Base-by-base conservation (phyloP, 83 land plant species). In the Diphasiastrum complanatum region DNA sequence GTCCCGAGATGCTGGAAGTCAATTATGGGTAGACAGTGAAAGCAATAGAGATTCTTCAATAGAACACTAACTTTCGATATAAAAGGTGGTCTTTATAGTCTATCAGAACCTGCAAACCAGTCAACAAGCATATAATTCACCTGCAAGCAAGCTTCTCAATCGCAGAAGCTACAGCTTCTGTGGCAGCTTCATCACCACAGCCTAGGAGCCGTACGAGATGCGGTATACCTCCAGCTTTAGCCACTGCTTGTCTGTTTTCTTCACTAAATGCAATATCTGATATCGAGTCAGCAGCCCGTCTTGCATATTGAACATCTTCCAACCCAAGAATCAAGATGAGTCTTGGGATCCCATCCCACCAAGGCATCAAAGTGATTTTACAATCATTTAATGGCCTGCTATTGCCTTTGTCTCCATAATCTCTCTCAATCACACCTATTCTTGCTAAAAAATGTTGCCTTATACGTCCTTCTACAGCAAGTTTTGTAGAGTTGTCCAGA, bases 291-390 rank as follows among this genome's bases (percentile, higher is more conserved):
- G 91, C 91, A 56, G 91, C 91, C 53, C 74, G 71, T 38, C 58
- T 11, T 60, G 85, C 79, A 37, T 85, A 84, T 24, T 58, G 62
- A 1, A 73, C 67, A 69, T 90, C 82, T 47, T 83, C 81, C 47
- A 90, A 75, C 0, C 75, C 84, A 62, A 90, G 85, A 45, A 90
- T 85, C 47, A 90, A 73, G 49, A 90, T 91, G 23, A 90, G 64
- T 1, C 97, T 76, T 41, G 97, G 85, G 51, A 90, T 77, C 31
- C 84, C 97, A 76, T 90, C 97, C 56, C 75, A 69, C 88, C 83
- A 83, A 11, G 91, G 85, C 78, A 90, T 60, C 32, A 90, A 59
- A 2, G 87, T 83, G 43, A 68, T 38, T 12, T 49, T 63, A 28
- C 64, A 64, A 33, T 64, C 60, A 0, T 8, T 40, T 8, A 8